Evolutionary conservation across 2,329 filamentous ascomycete species (phyloP).

Genomic region (Daldinia eschscholtzii): DNA sequence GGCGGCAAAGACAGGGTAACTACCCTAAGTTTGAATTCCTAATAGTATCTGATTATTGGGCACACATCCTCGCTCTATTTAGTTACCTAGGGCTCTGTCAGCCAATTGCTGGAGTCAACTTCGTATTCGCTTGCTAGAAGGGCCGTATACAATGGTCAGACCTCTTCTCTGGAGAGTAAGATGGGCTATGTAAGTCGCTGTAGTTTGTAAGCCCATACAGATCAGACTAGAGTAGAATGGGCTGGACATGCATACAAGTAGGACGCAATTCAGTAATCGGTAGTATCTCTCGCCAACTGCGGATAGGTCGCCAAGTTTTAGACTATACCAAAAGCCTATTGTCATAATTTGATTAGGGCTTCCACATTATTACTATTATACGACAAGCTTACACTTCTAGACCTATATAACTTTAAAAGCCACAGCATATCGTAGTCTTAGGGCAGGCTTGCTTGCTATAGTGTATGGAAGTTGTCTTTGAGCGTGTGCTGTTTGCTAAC

Average conservation of each 20-base stretch:
- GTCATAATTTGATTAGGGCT: not conserved
- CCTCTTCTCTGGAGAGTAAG: not conserved
- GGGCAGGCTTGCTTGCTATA: not conserved
- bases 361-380: not conserved
- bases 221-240: not conserved
- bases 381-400: not conserved
- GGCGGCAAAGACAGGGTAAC: constrained; percentile 15
- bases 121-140: constrained; percentile 15
- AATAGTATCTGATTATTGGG: constrained; percentile 4
- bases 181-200: not conserved
- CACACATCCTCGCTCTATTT: not conserved
- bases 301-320: not conserved
- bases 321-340: not conserved
- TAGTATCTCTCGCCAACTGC: not conserved
- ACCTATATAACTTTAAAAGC: not conserved
- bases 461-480: not conserved
- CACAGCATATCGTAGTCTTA: not conserved
- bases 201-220: not conserved
- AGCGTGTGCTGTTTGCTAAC: not conserved
- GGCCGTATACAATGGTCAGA: not conserved
- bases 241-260: not conserved
- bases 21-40: not conserved
- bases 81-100: not conserved
- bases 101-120: not conserved
- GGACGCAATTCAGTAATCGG: not conserved